Base-by-base conservation (phyloP, 2,329 filamentous ascomycete genomes). In the Aschersonia sp. region DNA sequence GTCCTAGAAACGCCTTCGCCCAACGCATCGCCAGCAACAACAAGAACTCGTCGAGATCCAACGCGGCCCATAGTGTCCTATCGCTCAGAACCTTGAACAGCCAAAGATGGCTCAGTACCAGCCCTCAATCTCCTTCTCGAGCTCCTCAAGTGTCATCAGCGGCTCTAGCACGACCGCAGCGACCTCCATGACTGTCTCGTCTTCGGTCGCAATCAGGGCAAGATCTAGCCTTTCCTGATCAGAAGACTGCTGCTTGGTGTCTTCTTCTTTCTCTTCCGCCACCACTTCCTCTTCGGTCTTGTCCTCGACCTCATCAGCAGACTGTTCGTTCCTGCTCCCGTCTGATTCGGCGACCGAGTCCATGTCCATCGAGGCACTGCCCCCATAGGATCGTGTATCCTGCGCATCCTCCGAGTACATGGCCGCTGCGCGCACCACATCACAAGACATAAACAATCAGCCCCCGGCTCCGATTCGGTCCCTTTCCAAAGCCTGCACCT, bases 111-210 rank as follows among this genome's bases (percentile, higher is more conserved):
- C 20, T 35, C 31, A 40, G 9, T 40, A 43, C 46, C 46, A 47
- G 9, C 45, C 47, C n/a, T 46, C 7, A 12, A 48, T 20, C 29
- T 50, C 45, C 44, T 9, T 46, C 3, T 53, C 45, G 5, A 51
- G 42, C 44, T 51, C 45, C 4, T 49, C 10, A 32, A 50, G 38
- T 4, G 47, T 50, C 50, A 51, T 52, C 31, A 48, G 29, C 5
- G 49, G 45, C 43, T 52, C 43, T 12, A 10, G 35, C 9, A 45
- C 12, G 5, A 49, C n/a, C 29, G 38, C 40, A 1, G 28, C 35
- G 5, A 44, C 31, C 29, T 51, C 43, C 4, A 45, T 35, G 30
- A 31, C 45, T 28, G 31, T 40, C 5, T 3, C 12, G 31, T 48
- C 30, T 6, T 50, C 30, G 29, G 12, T 9, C 20, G 20, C 20